Conservation (phyloP, 106 monocot genomes). For the Dendrobium chrysotoxum region DNA sequence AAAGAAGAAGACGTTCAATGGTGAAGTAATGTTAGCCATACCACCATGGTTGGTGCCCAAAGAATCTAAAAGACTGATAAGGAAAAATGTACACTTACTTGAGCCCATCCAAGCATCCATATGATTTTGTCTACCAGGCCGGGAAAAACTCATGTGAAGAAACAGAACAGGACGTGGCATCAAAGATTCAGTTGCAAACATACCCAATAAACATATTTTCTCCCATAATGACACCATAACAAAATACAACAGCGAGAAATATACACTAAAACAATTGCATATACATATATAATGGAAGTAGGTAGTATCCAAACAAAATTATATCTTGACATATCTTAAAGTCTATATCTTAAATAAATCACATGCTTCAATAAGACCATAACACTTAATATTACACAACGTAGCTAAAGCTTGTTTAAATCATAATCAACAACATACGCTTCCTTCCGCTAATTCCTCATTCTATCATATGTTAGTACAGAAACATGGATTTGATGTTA, state of each 20-base stretch:
- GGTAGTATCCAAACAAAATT: neutral
- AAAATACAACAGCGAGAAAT: neutral
- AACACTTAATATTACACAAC: no score
- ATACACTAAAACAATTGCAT: neutral
- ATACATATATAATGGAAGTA: neutral
- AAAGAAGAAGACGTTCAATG: neutral
- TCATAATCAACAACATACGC: no score
- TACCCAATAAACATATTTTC: neutral
- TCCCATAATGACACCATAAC: neutral
- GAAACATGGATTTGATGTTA: no score
- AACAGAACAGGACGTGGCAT: neutral
- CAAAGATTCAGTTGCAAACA: neutral
- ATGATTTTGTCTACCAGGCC: constrained; percentile 61
- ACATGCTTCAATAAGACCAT: no score
- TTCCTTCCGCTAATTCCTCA: no score
- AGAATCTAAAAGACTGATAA: constrained; percentile 73
- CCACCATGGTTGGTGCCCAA: constrained; percentile 94
- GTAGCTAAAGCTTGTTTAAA: no score
- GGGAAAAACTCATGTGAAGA: constrained; percentile 7
- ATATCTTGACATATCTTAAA: no score
- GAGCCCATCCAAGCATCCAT: constrained; percentile 64
- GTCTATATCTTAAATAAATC: no score
- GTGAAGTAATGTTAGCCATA: constrained; percentile 28
- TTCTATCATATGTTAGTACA: no score
- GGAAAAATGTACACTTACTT: constrained; percentile 79